phyloP scores from a whole-genome alignment of 1,284 basidiomycete genomes.

The Exobasidium rhododendri region DNA sequence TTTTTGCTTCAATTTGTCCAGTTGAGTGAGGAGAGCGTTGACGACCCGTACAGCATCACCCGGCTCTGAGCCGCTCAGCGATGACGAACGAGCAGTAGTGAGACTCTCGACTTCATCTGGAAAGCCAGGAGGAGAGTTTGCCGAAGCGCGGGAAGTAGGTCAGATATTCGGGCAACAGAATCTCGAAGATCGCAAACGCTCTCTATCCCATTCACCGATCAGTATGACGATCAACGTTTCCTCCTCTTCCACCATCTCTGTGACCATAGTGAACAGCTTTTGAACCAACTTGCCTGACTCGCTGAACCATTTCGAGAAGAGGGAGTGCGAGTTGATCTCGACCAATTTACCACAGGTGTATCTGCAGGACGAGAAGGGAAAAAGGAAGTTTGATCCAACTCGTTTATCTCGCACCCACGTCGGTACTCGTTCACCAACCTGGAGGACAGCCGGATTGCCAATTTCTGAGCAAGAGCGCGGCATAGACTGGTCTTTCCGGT shows the following conservation, averaged over 20 bases:
- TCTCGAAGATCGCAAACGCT: too few relatives aligned
- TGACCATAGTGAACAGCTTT: conserved; percentile 81
- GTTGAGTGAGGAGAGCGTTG: conserved; percentile 87
- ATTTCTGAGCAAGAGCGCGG: conserved; percentile 89
- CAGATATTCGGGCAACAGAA: too few relatives aligned
- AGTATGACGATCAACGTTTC: conserved; percentile 87
- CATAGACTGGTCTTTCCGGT: conserved; percentile 97
- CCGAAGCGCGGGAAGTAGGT: too few relatives aligned
- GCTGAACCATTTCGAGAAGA: conserved; percentile 66
- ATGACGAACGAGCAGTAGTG: conserved; percentile 88
- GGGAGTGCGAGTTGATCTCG: conserved; percentile 72
- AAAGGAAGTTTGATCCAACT: neutral
- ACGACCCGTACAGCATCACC: conserved; percentile 94
- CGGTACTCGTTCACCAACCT: conserved; percentile 59
- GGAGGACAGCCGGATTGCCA: conserved; percentile 81
- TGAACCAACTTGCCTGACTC: conserved; percentile 98
- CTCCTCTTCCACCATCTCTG: conserved; percentile 81
- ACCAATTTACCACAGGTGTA: conserved; percentile 81
- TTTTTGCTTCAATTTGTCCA: conserved; percentile 87
- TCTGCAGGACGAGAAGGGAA: conserved; percentile 59
- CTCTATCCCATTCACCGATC: conserved; percentile 62
- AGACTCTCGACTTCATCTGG: conserved; percentile 86
- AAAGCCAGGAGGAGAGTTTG: conserved; percentile 15
- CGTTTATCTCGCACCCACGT: too few relatives aligned
- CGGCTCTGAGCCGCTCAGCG: conserved; percentile 88